phyloP scores from a whole-genome alignment of 305 asterid species.

The Withania somnifera region DNA sequence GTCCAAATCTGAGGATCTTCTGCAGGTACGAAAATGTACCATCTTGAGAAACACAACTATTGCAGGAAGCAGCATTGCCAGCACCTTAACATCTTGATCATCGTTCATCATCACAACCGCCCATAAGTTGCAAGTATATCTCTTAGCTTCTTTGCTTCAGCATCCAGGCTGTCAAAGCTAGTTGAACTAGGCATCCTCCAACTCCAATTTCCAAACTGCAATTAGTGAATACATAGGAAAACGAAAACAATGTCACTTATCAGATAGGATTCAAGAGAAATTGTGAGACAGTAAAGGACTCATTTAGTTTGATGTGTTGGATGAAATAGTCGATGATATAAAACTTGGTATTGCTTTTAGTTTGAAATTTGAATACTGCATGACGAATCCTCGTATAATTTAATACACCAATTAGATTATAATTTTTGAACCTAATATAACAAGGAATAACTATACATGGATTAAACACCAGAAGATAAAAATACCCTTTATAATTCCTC shows the following conservation, averaged over 20 bases:
- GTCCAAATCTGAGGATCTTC: not conserved
- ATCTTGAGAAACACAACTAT: not conserved
- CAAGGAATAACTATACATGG: not conserved
- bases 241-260: not conserved
- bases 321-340: not conserved
- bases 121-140: constrained; percentile 61
- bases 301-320: not conserved
- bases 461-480: not conserved
- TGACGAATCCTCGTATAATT: not conserved
- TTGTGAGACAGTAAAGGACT: not conserved
- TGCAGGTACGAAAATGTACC: not conserved
- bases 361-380: not conserved
- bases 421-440: not conserved
- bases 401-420: not conserved
- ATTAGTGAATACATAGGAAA: not conserved
- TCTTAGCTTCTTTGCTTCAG: constrained; percentile 63
- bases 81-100: not conserved
- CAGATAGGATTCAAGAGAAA: not conserved
- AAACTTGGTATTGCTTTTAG: not conserved
- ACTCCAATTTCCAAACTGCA: constrained; percentile 93
- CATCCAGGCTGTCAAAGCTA: constrained; percentile 46
- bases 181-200: constrained; percentile 75
- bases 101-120: constrained; percentile 27
- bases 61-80: not conserved
- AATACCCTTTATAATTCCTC: not conserved